Base-by-base conservation (phyloP, 306 rosid genomes). In the Quercus rubra region DNA sequence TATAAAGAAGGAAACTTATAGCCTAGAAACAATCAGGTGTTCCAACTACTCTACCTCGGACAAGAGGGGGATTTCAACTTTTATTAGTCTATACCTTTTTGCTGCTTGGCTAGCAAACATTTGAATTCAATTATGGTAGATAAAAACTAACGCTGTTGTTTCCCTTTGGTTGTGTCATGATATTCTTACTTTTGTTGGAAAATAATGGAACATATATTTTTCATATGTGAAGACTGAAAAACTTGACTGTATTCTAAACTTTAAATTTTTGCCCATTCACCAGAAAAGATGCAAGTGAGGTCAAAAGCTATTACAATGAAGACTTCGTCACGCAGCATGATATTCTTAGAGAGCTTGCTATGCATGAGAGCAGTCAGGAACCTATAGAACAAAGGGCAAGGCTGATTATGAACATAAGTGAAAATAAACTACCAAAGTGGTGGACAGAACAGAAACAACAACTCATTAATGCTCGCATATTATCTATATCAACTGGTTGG, bases 281-380 rank as follows among this genome's bases (percentile, higher is more conserved):
- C 77, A 86, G 82, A 28, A 73, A 52, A 19, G 86, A 84, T 31
- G 73, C 52, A 19, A 5, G 12, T 19, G 82, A 72, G 13, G 28
- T 4, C 1, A 83, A 75, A 3, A 83, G 31, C 25, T 83, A 57
- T 41, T 84, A 81, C 25, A 70, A 17, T 19, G 86, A 81, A 18
- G 69, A 84, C 78, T 84, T 72, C 1, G 64, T 76, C 23, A 79
- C 73, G 4, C 84, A 78, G 66, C 74, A 81, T 56, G 79, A 76
- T 55, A 67, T 81, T 71, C 84, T 84, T 55, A 81, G 86, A 62
- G 90, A 83, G 59, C 72, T 86, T n/a, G 84, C 87, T 6, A 75
- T 81, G 41, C 72, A 31, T 13, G 64, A 74, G 62, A 49, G 59
- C 35, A 62, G 25, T 15, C 10, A 55, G 31, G 82, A 41, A 1